These are phyloP conservation scores for Wickerhamiella infanticola DNA, from an alignment of 1,139 yeast genomes.

Conservation along the genomic window DNA sequence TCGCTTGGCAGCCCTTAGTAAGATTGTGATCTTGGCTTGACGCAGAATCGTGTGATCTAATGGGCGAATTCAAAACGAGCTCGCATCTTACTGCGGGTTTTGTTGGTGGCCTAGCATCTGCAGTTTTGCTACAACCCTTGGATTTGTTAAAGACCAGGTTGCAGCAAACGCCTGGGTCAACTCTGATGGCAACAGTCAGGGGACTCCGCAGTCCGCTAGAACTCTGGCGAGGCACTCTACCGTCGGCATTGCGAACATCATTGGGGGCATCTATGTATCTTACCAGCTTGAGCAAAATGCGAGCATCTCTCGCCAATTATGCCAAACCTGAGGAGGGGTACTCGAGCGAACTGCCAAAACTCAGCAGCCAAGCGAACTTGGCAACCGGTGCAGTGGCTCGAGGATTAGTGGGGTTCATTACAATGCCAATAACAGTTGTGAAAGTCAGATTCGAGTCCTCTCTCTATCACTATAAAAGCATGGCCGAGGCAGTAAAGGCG, in stretches of 20 bases:
- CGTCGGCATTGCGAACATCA: slow-evolving; percentile 80
- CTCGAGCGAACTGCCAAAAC: slow-evolving; percentile 39
- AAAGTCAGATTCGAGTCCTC: slow-evolving; percentile 75
- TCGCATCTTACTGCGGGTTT: slow-evolving; percentile 69
- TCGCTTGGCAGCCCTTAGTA: neutral
- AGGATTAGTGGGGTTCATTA: slow-evolving; percentile 65
- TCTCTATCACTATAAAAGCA: slow-evolving; percentile 50
- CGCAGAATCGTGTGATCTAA: neutral
- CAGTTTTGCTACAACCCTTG: slow-evolving; percentile 73
- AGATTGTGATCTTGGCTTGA: neutral
- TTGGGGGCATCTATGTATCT: slow-evolving; percentile 81
- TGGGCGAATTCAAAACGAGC: slow-evolving; percentile 6
- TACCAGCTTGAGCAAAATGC: slow-evolving; percentile 47
- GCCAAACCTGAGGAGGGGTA: slow-evolving; percentile 2
- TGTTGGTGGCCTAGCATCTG: slow-evolving; percentile 70
- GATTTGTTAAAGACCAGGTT: slow-evolving; percentile 80
- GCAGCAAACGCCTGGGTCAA: slow-evolving; percentile 47
- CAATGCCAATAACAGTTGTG: slow-evolving; percentile 97
- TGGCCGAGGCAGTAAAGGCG: slow-evolving; percentile 44
- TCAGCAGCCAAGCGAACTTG: slow-evolving; percentile 56
- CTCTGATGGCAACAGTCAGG: slow-evolving; percentile 25
- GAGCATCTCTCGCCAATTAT: slow-evolving; percentile 36
- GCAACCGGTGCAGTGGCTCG: slow-evolving; percentile 66
- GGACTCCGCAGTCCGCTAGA: slow-evolving; percentile 30
- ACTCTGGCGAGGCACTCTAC: slow-evolving; percentile 88